phyloP scores from a whole-genome alignment of 2,329 filamentous ascomycete species.

The Penicillium expansum region DNA sequence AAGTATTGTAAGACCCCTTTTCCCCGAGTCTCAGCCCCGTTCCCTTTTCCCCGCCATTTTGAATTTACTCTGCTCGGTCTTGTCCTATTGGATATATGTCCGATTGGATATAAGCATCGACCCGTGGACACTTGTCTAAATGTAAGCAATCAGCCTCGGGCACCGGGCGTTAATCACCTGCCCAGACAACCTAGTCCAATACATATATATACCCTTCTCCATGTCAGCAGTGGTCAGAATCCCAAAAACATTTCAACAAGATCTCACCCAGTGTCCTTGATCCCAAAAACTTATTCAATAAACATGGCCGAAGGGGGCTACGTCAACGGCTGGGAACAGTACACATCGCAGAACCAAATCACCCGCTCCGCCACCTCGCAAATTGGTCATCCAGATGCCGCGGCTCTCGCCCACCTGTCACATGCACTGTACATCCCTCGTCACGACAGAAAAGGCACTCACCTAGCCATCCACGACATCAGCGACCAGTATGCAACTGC shows the following conservation, averaged over 20 bases:
- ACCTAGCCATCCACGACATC: not conserved
- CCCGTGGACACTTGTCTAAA: no score
- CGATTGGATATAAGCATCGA: no score
- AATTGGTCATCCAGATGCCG: not conserved
- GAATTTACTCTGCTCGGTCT: no score
- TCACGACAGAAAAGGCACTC: not conserved
- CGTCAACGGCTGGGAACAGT: not conserved
- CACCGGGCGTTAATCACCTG: not conserved
- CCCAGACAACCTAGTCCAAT: not conserved
- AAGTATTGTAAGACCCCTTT: no score
- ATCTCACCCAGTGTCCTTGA: not conserved
- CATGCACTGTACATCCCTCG: not conserved
- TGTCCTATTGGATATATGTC: not conserved
- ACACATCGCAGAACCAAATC: not conserved
- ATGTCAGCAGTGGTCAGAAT: not conserved
- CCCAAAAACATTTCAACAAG: not conserved
- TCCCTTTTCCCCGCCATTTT: not conserved
- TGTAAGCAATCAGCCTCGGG: not conserved
- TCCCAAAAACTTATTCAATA: not conserved
- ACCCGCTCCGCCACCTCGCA: not conserved
- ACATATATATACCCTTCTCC: not conserved
- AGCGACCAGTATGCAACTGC: not conserved
- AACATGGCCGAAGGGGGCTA: not conserved
- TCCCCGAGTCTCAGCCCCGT: no score
- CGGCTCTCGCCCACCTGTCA: not conserved